Evolutionary conservation across 345 rosid species (phyloP), one percentile per base, ranked within the genome.

Genomic region (Kandelia obovata): DNA sequence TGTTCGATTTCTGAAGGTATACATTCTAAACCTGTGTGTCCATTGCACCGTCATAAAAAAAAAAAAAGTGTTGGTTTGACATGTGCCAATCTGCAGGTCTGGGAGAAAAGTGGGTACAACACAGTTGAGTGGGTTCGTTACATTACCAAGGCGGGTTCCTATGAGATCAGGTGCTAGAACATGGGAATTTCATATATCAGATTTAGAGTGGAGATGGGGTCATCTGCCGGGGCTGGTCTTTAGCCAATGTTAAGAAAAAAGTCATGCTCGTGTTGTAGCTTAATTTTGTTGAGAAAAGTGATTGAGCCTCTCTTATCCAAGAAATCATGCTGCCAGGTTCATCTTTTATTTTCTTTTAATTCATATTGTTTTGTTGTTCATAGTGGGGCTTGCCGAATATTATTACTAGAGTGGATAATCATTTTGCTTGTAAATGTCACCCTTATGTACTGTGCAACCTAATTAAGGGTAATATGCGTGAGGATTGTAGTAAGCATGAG

Each of bases 51-150:
- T 13, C 0, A 13, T 43, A 0, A 15, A 21, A 21, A 3, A 0
- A 15, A 3, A 43, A 43, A 8, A 43, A 15, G 3, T 13, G 17
- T 19, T 0, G 16, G 17, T 43, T 43, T 43, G 17, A 43, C 49
- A 1, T 17, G n/a, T 68, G 56, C 61, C 74, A 59, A 23, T 75
- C 28, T 70, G 65, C 78, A 96, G 99, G 98, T 96, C 13, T 96
- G 99, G 99, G 98, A 96, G 83, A 92, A 96, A 88, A 96, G 97
- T 52, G 99, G 99, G 30, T 92, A 92, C 83, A 96, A 87, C 85
- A 96, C 99, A 0, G 97, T 96, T 8, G 98, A 96, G 76, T 92
- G 99, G 98, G 99, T 90, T 72, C 91, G 98, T 15, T 90, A 96
- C 70, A 96, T 96, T 34, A 92, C 97, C 7, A 96, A 92, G 78